Evolutionary conservation across 2,329 filamentous ascomycete species (phyloP).

Genomic region (Penicillium thymicola): DNA sequence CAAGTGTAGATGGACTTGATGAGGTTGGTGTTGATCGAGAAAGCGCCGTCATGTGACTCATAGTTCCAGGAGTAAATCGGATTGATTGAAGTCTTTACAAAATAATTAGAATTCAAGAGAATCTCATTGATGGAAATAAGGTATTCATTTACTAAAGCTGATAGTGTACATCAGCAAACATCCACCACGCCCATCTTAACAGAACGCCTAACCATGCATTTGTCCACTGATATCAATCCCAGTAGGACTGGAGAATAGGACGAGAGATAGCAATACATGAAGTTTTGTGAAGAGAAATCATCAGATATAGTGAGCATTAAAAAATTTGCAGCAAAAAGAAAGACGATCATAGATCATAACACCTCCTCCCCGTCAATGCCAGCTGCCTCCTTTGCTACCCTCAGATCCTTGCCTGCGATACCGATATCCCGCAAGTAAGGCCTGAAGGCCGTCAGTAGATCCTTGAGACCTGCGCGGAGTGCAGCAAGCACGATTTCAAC

Average conservation of each 20-base stretch:
- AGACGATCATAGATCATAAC: constrained; percentile 17
- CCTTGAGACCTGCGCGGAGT: constrained; percentile 62
- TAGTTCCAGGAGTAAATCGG: background rate
- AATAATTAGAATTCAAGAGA: background rate
- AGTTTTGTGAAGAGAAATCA: constrained; percentile 13
- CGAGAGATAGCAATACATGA: constrained; percentile 17
- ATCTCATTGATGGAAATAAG: background rate
- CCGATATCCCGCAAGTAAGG: constrained; percentile 69
- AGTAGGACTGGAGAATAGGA: constrained; percentile 10
- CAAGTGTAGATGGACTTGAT: background rate
- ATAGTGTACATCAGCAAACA: constrained; percentile 1
- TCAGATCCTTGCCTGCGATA: constrained; percentile 67
- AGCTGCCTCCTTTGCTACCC: constrained; percentile 66
- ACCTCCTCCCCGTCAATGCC: constrained; percentile 25
- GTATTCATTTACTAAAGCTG: background rate
- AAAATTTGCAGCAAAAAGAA: background rate
- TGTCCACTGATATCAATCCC: constrained; percentile 19
- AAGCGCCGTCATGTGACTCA: constrained; percentile 20
- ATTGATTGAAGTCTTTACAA: background rate
- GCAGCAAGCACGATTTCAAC: constrained; percentile 67
- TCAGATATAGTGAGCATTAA: constrained; percentile 8
- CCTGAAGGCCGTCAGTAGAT: constrained; percentile 69
- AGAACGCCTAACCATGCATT: constrained; percentile 31
- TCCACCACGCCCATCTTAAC: constrained; percentile 1
- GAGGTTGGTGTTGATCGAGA: constrained; percentile 9